phyloP scores from a whole-genome alignment of 306 rosid species.

The Psophocarpus tetragonolobus region DNA sequence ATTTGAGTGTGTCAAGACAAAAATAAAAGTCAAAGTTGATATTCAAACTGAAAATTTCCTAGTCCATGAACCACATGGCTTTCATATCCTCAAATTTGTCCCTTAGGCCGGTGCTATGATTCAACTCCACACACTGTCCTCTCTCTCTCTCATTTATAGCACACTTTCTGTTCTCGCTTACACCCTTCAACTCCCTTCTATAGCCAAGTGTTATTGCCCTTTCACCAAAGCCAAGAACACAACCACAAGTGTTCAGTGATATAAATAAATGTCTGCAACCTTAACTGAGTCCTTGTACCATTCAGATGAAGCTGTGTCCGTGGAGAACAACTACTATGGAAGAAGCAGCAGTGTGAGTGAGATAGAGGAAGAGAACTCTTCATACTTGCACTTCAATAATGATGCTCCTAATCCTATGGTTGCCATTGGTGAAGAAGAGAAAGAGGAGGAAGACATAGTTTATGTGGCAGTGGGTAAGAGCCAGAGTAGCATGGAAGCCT shows the following conservation, averaged over 20 bases:
- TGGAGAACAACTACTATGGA: slow-evolving; percentile 4
- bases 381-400: not conserved
- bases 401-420: slow-evolving; percentile 36
- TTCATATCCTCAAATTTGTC: not conserved
- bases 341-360: slow-evolving; percentile 46
- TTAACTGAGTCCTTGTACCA: slow-evolving; percentile 26
- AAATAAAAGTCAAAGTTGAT: not conserved
- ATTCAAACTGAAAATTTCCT: not conserved
- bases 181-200: not conserved
- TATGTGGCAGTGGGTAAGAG: slow-evolving; percentile 43
- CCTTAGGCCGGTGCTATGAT: not conserved
- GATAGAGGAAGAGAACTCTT: slow-evolving; percentile 59
- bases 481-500: slow-evolving; percentile 59
- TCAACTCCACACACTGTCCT: not conserved
- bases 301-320: slow-evolving; percentile 27
- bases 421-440: slow-evolving; percentile 48
- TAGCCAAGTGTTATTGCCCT: not conserved
- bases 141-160: not conserved
- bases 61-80: not conserved
- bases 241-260: not conserved
- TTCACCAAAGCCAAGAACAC: not conserved
- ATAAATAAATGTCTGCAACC: not conserved
- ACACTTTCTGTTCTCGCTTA: not conserved
- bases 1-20: not conserved
- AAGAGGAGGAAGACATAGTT: slow-evolving; percentile 41